Evolutionary conservation across 345 rosid species (phyloP).

Genomic region (Citrus maxima): DNA sequence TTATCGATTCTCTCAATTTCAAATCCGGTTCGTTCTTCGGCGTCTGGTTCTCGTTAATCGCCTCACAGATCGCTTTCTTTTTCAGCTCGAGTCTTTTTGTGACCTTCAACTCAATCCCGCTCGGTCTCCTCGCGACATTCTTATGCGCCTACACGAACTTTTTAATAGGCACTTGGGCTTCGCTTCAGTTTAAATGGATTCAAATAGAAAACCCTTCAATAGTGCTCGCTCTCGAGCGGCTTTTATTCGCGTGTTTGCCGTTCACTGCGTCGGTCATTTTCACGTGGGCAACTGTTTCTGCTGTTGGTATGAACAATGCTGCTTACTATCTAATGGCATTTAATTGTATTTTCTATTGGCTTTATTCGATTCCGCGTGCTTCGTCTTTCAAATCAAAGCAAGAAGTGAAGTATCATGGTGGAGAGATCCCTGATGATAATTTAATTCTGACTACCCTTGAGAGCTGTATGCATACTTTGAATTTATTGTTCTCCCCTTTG

Average conservation of each 20-base stretch:
- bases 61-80: constrained; percentile 94
- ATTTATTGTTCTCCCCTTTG: constrained; percentile 79
- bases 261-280: constrained; percentile 73
- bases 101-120: constrained; percentile 61
- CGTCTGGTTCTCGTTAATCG: constrained; percentile 81
- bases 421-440: constrained; percentile 85
- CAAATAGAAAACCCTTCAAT: constrained; percentile 85
- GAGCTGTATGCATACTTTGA: constrained; percentile 75
- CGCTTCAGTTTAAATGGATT: constrained; percentile 98
- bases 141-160: constrained; percentile 80
- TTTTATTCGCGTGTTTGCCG: constrained; percentile 83
- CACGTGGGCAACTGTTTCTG: constrained; percentile 94
- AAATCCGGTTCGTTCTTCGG: constrained; percentile 83
- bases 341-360: constrained; percentile 91
- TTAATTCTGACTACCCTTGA: constrained; percentile 75
- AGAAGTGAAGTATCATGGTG: constrained; percentile 87
- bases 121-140: constrained; percentile 62
- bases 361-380: constrained; percentile 71
- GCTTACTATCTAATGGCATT: constrained; percentile 77
- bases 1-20: constrained; percentile 80
- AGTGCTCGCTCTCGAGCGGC: constrained; percentile 85
- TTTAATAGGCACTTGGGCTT: constrained; percentile 85
- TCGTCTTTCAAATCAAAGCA: constrained; percentile 87
- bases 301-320: constrained; percentile 85
- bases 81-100: constrained; percentile 61